Base-by-base conservation (phyloP, 768 basidiomycete species). In the Russula emetica region DNA sequence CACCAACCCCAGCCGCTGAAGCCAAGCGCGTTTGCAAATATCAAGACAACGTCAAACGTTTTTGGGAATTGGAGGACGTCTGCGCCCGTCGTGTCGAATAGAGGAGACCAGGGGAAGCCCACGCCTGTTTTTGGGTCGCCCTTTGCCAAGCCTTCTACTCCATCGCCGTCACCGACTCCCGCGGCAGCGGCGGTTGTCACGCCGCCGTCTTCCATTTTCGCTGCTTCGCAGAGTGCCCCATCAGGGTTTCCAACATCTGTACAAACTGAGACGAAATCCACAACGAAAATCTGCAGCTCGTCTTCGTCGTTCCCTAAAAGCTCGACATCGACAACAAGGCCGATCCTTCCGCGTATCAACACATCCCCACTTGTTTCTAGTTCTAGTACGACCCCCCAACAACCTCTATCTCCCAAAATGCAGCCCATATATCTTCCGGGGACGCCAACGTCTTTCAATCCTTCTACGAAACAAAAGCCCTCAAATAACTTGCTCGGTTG, bases 21-120 rank as follows among this genome's bases (percentile, higher is more conserved):
- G 74, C 70, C 70, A 55, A 70, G 68, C 64, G 72, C 70, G 11
- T 78, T 80, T 63, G 73, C 77, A 45, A 71, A 71, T 56, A 59
- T 79, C 8, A 68, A 71, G 13, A 67, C 76, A 0, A 66, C 69
- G 5, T 72, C 74, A 1, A 80, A 75, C 44, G 71, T 69, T 5
- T 79, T 79, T 60, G 74, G 74, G 1, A 71, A 58, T 9, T 30
- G 38, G 20, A 6, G 44, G 5, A 40, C 50, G 24, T 60, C 63
- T 13, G 44, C 53, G 14, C 63, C 58, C 2, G 36, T 45, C 45
- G 5, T 54, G 14, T 38, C 52, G 38, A 49, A 58, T 34, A n/a
- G 30, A 20, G 52, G 56, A 45, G 44, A 24, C n/a, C 44, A 54
- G 45, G 28, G 38, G 20, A 18, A 34, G 11, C 7, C 47, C 5